Percentiles rank a stretch among this genome's conserved stretches.
Conservation (phyloP, 202 grass and related monocot species). For the Elaeis oleifera region DNA sequence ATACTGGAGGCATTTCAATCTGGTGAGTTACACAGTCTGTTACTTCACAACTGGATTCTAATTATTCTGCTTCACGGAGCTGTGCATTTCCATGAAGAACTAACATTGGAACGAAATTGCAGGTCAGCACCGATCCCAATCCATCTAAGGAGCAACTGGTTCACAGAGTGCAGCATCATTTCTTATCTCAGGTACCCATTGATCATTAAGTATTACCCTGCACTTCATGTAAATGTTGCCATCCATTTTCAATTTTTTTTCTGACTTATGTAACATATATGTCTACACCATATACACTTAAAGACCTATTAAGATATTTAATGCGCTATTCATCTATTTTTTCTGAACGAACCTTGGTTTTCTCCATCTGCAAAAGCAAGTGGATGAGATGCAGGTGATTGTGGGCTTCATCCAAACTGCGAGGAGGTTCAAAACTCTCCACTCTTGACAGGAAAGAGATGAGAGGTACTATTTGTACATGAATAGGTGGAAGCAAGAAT, state of each 20-base stretch:
- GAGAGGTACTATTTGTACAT: no score
- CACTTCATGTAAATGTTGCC: neutral
- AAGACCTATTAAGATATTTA: no score
- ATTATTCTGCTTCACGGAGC: no score
- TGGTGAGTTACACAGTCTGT: constrained; percentile 22
- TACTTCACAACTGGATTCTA: no score
- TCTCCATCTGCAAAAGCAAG: constrained; percentile 28
- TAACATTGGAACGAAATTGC: constrained; percentile 11
- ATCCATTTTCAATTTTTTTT: neutral
- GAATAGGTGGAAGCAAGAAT: no score
- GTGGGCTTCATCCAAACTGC: constrained; percentile 63
- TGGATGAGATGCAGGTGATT: constrained; percentile 93
- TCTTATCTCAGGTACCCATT: constrained; percentile 54
- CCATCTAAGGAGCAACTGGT: constrained; percentile 66
- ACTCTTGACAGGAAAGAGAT: neutral
- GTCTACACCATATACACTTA: no score
- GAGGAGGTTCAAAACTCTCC: constrained; percentile 53
- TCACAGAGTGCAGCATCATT: constrained; percentile 67
- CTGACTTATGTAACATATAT: neutral
- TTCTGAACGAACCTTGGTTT: no score
- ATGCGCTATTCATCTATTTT: no score
- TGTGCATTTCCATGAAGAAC: no score
- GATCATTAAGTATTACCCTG: no score
- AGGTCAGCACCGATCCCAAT: constrained; percentile 61
- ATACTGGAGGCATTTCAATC: constrained; percentile 89